Evolutionary conservation across 1,139 yeast genomes (phyloP), one percentile per base, ranked within the genome.

Genomic region (Taiozyma onychis): DNA sequence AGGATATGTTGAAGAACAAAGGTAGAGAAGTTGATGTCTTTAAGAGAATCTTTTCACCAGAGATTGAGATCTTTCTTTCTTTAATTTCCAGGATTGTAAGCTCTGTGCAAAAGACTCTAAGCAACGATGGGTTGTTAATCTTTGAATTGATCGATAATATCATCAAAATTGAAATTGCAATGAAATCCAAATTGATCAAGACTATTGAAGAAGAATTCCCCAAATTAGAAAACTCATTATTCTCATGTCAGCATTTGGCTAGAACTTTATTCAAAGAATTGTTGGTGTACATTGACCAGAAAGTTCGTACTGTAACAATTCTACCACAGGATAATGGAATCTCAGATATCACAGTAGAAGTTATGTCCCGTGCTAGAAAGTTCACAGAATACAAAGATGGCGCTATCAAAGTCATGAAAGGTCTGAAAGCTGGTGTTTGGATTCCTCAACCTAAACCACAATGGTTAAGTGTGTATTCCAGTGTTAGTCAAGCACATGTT

Each of bases 321-420:
- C 62, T 81, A 42, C 83, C 83, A 35, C 74, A 74, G 42, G 93
- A 86, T 54, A 75, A 76, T 55, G 86, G 85, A 50, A 83, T 85
- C n/a, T 78, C 83, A 8, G 88, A 84, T 56, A 76, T 81, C 4
- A 83, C 87, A 0, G 85, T 83, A 18, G 93, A 85, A 52, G 68
- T 83, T 13, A 75, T 78, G 71, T 80, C 89, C 3, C 74, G 81
- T 55, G 68, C 88, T 51, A 73, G 89, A 46, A 80, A 80, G 54
- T 71, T 87, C 43, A 76, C 87, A 39, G 91, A 84, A 54, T 85
- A 80, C 64, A 75, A 75, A 47, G 71, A 74, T 24, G 79, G 86
- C 27, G 77, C 85, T 45, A 51, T 76, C 8, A 66, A 68, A 39
- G 75, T 83, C n/a, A 80, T 88, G 53, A 69, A 70, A 11, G 60